phyloP scores from a whole-genome alignment of 495 filamentous ascomycete species.

The Extremus antarcticus region DNA sequence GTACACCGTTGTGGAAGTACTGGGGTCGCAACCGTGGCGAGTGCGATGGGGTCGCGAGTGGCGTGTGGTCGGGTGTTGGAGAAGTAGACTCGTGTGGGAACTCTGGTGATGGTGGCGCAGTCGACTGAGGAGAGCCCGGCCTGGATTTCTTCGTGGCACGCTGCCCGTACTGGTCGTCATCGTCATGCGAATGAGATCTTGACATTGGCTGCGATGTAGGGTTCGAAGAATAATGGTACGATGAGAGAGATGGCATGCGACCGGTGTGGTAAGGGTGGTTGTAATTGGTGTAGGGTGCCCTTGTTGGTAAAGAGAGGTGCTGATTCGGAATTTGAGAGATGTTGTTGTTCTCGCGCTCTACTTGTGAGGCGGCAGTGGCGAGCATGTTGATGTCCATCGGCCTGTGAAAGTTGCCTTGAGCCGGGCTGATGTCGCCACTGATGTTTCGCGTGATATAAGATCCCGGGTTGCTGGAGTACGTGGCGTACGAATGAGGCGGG shows the following conservation, averaged over 20 bases:
- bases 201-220: conserved; percentile 63
- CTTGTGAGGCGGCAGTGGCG: conserved; percentile 79
- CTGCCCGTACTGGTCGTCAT: conserved; percentile 61
- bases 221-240: conserved; percentile 53
- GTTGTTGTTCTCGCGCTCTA: conserved; percentile 64
- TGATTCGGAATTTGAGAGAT: conserved; percentile 40
- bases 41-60: conserved; percentile 88
- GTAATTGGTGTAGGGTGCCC: conserved; percentile 39
- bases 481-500: conserved; percentile 79
- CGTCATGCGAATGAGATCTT: conserved; percentile 80
- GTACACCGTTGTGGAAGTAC: conserved; percentile 49
- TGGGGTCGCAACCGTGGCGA: conserved; percentile 82
- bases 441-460: conserved; percentile 50
- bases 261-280: conserved; percentile 22
- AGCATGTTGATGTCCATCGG: conserved; percentile 75
- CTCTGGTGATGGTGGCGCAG: conserved; percentile 91
- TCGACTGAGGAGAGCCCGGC: conserved; percentile 87
- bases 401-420: conserved; percentile 37
- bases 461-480: conserved; percentile 57
- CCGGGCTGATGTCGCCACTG: conserved; percentile 31
- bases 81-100: conserved; percentile 95
- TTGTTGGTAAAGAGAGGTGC: conserved; percentile 46
- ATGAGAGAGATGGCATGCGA: conserved; percentile 62
- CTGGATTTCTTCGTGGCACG: conserved; percentile 75
- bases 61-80: conserved; percentile 93